phyloP scores from a whole-genome alignment of 441 rosid species.

The Gossypium davidsonii region DNA sequence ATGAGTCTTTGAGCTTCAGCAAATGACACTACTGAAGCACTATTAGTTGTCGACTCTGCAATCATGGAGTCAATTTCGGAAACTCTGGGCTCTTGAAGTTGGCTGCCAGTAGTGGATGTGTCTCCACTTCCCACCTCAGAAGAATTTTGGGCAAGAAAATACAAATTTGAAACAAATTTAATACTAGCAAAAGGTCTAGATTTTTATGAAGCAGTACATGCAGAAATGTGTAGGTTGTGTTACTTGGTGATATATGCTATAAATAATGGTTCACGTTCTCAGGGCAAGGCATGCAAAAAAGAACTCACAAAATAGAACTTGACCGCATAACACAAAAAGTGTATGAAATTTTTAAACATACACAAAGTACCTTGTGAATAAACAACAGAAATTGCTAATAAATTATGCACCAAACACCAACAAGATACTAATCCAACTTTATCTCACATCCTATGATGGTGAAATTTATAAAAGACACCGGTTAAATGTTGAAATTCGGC shows the following conservation, averaged over 20 bases:
- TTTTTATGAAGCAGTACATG: conserved; percentile 5
- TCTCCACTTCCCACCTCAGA: conserved; percentile 54
- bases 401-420: not conserved
- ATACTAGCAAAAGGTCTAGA: not conserved
- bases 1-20: conserved; percentile 78
- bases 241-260: not conserved
- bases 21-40: conserved; percentile 47
- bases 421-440: not conserved
- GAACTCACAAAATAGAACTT: not conserved
- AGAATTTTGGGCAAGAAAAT: conserved; percentile 21
- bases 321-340: not conserved
- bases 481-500: not conserved
- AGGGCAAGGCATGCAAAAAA: not conserved
- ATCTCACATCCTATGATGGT: not conserved
- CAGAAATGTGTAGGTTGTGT: not conserved
- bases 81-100: conserved; percentile 41
- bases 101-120: conserved; percentile 50
- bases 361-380: not conserved
- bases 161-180: not conserved
- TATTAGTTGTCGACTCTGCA: conserved; percentile 38
- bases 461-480: not conserved
- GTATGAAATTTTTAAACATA: not conserved
- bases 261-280: not conserved
- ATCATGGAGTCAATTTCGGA: conserved; percentile 41
- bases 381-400: not conserved